phyloP scores from a whole-genome alignment of 139 green algal genomes.

The Monoraphidium neglectum region DNA sequence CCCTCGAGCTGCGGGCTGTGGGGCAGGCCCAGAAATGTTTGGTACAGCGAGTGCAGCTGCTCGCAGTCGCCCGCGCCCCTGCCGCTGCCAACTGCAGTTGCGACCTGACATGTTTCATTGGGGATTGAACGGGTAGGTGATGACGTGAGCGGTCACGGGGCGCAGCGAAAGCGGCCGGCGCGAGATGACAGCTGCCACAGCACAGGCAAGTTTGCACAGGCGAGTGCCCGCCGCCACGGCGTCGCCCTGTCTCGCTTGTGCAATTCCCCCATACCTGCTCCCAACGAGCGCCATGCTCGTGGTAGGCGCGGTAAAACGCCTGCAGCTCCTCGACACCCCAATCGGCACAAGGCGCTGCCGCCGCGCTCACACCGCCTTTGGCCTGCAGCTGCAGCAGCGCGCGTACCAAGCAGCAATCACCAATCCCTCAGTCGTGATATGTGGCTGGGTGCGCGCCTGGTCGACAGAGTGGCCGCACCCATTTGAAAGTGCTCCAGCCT shows the following conservation, averaged over 20 bases:
- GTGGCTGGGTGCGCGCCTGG: background rate
- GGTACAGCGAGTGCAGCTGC: conserved; percentile 42
- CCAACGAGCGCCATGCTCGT: background rate
- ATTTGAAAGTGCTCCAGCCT: background rate
- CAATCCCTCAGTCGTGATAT: background rate
- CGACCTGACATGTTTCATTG: background rate
- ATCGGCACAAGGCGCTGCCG: too few relatives aligned
- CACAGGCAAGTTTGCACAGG: background rate
- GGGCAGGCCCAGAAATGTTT: conserved; percentile 52
- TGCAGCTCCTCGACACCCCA: conserved; percentile 18
- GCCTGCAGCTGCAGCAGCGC: background rate
- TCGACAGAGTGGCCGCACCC: background rate
- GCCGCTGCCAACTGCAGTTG: background rate
- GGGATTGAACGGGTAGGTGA: background rate
- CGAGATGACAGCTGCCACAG: conserved; percentile 3
- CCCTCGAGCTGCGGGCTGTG: conserved; percentile 29
- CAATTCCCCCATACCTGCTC: background rate
- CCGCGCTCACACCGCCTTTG: background rate
- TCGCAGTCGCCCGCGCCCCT: conserved; percentile 35
- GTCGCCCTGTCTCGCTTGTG: background rate
- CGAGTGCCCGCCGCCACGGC: too few relatives aligned
- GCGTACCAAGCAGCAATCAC: background rate
- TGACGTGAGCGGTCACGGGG: background rate
- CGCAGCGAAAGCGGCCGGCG: background rate
- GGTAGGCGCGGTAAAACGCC: conserved; percentile 8